Percentiles rank a stretch among this genome's conserved stretches.
These are phyloP conservation scores for Chromosphaera perkinsii DNA, from an alignment of 208 protist genomes.

Conservation along the genomic window DNA sequence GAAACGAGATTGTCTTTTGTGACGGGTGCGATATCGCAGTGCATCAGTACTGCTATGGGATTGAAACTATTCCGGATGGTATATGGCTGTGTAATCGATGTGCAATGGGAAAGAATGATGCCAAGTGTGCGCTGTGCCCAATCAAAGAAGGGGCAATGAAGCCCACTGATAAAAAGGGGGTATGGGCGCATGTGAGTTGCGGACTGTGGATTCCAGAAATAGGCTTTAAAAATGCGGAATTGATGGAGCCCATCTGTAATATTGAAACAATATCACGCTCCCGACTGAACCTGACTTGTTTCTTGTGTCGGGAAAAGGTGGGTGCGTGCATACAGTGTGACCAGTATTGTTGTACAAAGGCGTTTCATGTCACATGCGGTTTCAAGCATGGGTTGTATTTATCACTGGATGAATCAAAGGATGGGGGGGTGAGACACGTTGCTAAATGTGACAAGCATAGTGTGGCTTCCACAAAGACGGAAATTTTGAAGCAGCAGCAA, in stretches of 20 bases:
- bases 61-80: constrained; percentile 16
- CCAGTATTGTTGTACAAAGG: too few relatives aligned
- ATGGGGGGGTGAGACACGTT: too few relatives aligned
- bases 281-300: too few relatives aligned
- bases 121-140: not conserved
- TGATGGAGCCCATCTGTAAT: constrained; percentile 16
- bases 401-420: too few relatives aligned
- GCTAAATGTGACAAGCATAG: too few relatives aligned
- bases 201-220: constrained; percentile 29
- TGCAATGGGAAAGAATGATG: not conserved
- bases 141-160: not conserved
- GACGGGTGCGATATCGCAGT: constrained; percentile 33
- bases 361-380: too few relatives aligned
- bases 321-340: too few relatives aligned
- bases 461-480: too few relatives aligned
- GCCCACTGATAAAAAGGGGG: not conserved
- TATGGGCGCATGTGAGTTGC: constrained; percentile 20
- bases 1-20: constrained; percentile 35
- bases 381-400: too few relatives aligned
- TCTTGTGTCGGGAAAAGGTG: too few relatives aligned
- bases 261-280: too few relatives aligned
- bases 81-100: constrained; percentile 12
- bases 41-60: constrained; percentile 30
- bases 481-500: too few relatives aligned
- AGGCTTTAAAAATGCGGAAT: not conserved